A percentile compares a stretch with the other conserved stretches of the same genome.
Conservation (phyloP, 140 eudicot species). For the Oenanthe javanica region DNA sequence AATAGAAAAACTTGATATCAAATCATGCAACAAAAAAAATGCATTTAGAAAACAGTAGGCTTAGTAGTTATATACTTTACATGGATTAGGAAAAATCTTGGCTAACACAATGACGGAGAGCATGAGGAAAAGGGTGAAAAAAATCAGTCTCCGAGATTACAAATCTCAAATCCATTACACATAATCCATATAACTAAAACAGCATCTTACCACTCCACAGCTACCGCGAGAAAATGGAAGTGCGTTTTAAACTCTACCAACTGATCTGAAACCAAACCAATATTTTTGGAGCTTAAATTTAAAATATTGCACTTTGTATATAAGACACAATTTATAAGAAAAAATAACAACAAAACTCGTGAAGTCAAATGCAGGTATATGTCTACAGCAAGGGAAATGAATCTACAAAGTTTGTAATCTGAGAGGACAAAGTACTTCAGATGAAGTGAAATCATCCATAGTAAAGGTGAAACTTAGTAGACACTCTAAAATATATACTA, state of each 20-base stretch:
- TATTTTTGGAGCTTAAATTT: background rate
- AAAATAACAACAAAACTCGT: background rate
- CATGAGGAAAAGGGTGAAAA: background rate
- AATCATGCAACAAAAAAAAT: background rate
- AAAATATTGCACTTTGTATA: background rate
- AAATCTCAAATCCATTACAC: background rate
- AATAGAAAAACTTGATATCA: background rate
- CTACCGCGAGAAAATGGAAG: background rate
- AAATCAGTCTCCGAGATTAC: background rate
- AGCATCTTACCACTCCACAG: background rate
- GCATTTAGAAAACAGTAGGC: background rate
- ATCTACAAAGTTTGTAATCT: background rate
- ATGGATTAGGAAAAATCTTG: background rate
- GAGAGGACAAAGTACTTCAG: background rate
- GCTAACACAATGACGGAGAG: background rate
- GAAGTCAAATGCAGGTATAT: background rate
- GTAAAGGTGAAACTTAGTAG: background rate
- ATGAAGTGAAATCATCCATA: background rate
- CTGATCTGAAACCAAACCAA: slow-evolving; percentile 1
- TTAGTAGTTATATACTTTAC: background rate
- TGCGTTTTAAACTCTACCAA: background rate
- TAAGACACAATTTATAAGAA: background rate
- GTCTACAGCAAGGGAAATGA: background rate
- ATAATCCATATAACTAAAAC: background rate
- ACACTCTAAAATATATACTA: background rate